Base-by-base conservation (phyloP, 805 yeast species). In the Metschnikowia henanensis region DNA sequence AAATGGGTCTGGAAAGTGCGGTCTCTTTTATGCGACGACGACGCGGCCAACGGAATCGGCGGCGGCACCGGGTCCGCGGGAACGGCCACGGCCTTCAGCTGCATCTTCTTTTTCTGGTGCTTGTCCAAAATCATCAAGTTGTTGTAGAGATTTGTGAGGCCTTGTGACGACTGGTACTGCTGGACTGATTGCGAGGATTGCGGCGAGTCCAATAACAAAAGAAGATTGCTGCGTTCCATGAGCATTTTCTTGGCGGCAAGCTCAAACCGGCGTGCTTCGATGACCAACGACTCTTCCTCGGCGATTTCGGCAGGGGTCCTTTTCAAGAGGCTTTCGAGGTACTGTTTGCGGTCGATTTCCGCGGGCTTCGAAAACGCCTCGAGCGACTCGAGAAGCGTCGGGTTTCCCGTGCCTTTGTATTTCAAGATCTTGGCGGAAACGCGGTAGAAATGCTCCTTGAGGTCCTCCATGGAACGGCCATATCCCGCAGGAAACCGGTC, bases 291-390 rank as follows among this genome's bases (percentile, higher is more conserved):
- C 62, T 94, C 98, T 60, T 94, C 99, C 67, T 94, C 99, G 0
- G 98, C 98, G 35, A 94, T 87, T 61, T 94, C 99, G 0, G 97
- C 95, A 1, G 99, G 97, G 2, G 92, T 81, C 53, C 99, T 72
- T 29, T 81, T 81, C 33, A 92, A 72, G 30, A 94, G 68, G 48
- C 87, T 79, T 54, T 83, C 83, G 35, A 94, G 66, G 59, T 92
- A 92, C 39, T 78, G 78, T 55, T 94, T 94, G 49, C 99, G 77
- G 53, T 83, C 88, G 17, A 76, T 47, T 61, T 94, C 99, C 51
- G 79, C 81, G 6, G 76, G 74, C 53, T 81, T 83, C 30, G 87
- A 81, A 60, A 76, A 94, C 17, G 81, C 61, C 34, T 68, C 74
- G 57, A 94, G 72, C 21, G 82, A 74, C 23, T 83, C 83, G 16